These are phyloP conservation scores for Penicillium cosmopolitanum DNA, from an alignment of 495 filamentous ascomycete genomes.

Conservation along the genomic window DNA sequence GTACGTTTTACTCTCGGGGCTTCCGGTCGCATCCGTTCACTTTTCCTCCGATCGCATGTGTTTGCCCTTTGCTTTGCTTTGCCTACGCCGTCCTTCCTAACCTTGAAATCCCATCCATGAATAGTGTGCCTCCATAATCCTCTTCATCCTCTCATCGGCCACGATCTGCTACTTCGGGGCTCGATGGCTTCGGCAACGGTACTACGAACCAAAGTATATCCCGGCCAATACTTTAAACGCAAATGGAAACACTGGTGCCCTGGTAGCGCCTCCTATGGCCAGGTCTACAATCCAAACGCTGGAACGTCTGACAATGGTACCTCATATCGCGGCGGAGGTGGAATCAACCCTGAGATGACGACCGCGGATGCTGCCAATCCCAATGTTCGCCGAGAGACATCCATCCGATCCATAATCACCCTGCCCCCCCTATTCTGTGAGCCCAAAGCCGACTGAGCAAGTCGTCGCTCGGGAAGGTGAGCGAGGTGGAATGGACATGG, in stretches of 20 bases:
- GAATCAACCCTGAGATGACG: slow-evolving; percentile 36
- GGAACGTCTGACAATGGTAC: slow-evolving; percentile 27
- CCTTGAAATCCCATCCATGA: neutral
- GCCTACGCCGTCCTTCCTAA: slow-evolving; percentile 9
- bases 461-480: slow-evolving; percentile 92
- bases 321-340: slow-evolving; percentile 26
- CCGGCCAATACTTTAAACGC: slow-evolving; percentile 58
- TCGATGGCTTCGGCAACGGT: slow-evolving; percentile 50
- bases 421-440: slow-evolving; percentile 75
- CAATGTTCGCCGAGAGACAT: slow-evolving; percentile 80
- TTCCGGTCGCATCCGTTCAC: slow-evolving; percentile 16
- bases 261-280: slow-evolving; percentile 46
- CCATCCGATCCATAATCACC: slow-evolving; percentile 89
- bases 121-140: slow-evolving; percentile 40
- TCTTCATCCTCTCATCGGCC: slow-evolving; percentile 43
- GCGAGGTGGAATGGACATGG: slow-evolving; percentile 86
- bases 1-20: slow-evolving; percentile 18
- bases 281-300: slow-evolving; percentile 34
- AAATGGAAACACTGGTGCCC: slow-evolving; percentile 63
- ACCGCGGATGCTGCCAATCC: slow-evolving; percentile 10
- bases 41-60: slow-evolving; percentile 2
- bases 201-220: slow-evolving; percentile 59
- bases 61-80: neutral
- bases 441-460: slow-evolving; percentile 74
- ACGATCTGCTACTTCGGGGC: slow-evolving; percentile 50